These are phyloP conservation scores for Colletotrichum nymphaeae DNA, from an alignment of 2,329 filamentous ascomycete genomes.

Conservation along the genomic window DNA sequence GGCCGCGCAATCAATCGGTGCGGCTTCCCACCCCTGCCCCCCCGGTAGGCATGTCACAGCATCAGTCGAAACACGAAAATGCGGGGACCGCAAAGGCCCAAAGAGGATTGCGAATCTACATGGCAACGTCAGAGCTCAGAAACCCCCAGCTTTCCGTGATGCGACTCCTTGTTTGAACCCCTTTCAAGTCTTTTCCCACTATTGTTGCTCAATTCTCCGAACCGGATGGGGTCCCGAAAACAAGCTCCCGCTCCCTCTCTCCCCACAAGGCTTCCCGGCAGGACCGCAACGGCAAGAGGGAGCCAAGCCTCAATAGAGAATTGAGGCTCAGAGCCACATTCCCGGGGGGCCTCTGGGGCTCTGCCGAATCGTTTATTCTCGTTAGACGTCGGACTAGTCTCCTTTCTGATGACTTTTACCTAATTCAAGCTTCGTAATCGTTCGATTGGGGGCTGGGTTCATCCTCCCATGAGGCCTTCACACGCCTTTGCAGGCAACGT, in stretches of 20 bases:
- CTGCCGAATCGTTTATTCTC: neutral
- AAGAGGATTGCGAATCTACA: constrained; percentile 15
- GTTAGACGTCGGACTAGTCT: neutral
- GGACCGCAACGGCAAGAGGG: neutral
- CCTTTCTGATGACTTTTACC: constrained; percentile 8
- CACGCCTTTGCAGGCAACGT: neutral
- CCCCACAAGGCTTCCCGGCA: constrained; percentile 15
- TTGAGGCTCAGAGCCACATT: neutral
- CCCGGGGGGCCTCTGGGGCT: neutral
- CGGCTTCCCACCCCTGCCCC: neutral
- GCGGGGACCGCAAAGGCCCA: constrained; percentile 1
- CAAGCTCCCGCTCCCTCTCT: constrained; percentile 5
- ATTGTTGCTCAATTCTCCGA: constrained; percentile 6
- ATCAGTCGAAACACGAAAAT: constrained; percentile 7
- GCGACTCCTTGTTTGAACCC: constrained; percentile 9
- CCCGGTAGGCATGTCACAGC: constrained; percentile 2
- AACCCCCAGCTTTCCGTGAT: constrained; percentile 22
- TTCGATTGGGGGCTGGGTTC: constrained; percentile 10
- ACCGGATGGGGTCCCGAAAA: neutral
- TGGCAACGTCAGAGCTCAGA: constrained; percentile 19
- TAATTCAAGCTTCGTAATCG: constrained; percentile 22
- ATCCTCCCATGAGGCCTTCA: neutral
- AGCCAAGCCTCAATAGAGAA: neutral
- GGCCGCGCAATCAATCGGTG: constrained; percentile 15
- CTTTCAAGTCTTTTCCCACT: neutral